A percentile compares a stretch with the other conserved stretches of the same genome.
phyloP scores from a whole-genome alignment of 179 eudicot species.

The Corrigiola litoralis region DNA sequence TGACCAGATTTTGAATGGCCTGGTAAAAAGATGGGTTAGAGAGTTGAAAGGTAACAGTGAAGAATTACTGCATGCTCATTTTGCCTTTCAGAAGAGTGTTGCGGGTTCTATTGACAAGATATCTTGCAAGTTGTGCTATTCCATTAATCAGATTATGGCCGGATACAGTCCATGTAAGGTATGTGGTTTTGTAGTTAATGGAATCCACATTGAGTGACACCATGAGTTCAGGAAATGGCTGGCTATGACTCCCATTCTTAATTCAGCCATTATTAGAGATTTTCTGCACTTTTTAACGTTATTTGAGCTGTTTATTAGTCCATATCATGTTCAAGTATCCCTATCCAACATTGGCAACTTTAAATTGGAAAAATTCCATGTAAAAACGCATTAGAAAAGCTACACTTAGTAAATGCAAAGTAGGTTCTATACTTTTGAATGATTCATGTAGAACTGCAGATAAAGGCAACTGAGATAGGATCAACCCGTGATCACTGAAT shows the following conservation, averaged over 20 bases:
- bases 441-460: too few relatives aligned
- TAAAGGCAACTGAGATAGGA: too few relatives aligned
- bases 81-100: conserved; percentile 47
- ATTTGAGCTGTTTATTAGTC: too few relatives aligned
- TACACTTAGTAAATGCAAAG: too few relatives aligned
- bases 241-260: neutral
- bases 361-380: too few relatives aligned
- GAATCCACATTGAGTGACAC: neutral
- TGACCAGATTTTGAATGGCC: conserved; percentile 35
- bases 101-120: conserved; percentile 41
- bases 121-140: conserved; percentile 51
- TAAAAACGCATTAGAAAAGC: too few relatives aligned
- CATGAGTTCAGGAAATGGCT: neutral
- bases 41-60: conserved; percentile 53
- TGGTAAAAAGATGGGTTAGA: conserved; percentile 65
- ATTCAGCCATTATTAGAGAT: too few relatives aligned
- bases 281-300: too few relatives aligned
- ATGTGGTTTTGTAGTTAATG: conserved; percentile 7
- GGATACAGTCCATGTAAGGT: conserved; percentile 56
- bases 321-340: too few relatives aligned
- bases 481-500: too few relatives aligned
- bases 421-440: too few relatives aligned
- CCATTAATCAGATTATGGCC: conserved; percentile 43
- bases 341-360: too few relatives aligned
- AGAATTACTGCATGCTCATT: conserved; percentile 46